Conservation (phyloP, 176 grass and related monocot species). For the Avena atlantica region DNA sequence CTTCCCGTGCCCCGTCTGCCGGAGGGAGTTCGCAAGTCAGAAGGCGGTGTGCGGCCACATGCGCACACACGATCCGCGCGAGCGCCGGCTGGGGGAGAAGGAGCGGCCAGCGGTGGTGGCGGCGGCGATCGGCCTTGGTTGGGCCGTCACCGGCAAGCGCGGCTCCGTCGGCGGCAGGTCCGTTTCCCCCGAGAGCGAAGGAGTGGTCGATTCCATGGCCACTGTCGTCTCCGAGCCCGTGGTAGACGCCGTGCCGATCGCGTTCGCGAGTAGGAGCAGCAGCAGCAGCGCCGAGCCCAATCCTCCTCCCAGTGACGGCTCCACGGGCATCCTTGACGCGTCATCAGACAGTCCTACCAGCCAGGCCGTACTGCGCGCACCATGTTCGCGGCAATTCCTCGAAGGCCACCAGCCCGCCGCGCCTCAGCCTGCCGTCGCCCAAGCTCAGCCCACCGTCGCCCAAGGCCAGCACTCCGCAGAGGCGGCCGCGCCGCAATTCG, state of each 20-base stretch:
- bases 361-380: neutral
- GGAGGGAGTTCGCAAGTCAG: constrained; percentile 18
- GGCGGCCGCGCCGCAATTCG: neutral
- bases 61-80: constrained; percentile 3
- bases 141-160: constrained; percentile 34
- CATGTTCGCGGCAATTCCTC: neutral
- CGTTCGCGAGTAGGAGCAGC: neutral
- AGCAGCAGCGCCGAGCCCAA: constrained; percentile 1
- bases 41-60: constrained; percentile 42
- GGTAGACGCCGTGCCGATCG: neutral
- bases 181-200: neutral
- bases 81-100: too few relatives aligned
- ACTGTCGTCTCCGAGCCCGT: neutral
- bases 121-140: neutral
- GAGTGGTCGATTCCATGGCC: neutral
- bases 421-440: neutral
- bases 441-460: too few relatives aligned
- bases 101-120: too few relatives aligned
- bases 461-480: neutral
- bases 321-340: neutral
- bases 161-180: neutral
- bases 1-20: constrained; percentile 26
- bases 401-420: neutral
- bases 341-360: neutral
- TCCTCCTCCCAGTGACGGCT: neutral